phyloP scores from a whole-genome alignment of 306 rosid genomes.

The Prunus salicina region DNA sequence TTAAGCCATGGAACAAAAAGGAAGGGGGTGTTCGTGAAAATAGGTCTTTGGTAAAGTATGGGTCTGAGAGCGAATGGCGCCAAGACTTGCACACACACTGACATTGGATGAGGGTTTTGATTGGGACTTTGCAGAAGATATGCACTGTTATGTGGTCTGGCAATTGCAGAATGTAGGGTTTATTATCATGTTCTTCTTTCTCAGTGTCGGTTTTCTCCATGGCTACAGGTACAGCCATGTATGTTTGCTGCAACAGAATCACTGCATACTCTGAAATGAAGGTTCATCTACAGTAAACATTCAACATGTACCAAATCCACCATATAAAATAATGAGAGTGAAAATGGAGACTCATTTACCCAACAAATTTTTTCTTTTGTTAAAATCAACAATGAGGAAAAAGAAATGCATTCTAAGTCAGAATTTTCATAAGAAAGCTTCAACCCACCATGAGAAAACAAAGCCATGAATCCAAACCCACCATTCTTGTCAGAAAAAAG shows the following conservation, averaged over 20 bases:
- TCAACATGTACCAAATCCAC: background rate
- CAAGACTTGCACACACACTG: constrained; percentile 11
- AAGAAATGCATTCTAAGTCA: background rate
- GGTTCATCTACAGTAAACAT: background rate
- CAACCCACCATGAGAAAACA: background rate
- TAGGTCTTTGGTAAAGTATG: background rate
- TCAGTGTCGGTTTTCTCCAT: background rate
- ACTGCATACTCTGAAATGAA: background rate
- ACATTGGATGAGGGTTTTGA: constrained; percentile 5
- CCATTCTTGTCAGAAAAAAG: background rate
- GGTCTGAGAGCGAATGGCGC: background rate
- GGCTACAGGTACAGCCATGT: background rate
- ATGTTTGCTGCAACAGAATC: background rate
- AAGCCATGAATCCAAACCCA: background rate
- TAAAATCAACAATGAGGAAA: background rate
- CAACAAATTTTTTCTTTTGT: too few species aligned
- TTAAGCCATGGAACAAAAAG: background rate
- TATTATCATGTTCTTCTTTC: background rate
- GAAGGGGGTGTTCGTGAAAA: background rate
- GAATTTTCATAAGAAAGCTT: background rate
- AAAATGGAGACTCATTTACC: too few species aligned
- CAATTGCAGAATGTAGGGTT: background rate
- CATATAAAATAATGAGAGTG: background rate
- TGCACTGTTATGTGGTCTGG: constrained; percentile 5
- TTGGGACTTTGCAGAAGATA: constrained; percentile 5